phyloP scores from a whole-genome alignment of 2,329 filamentous ascomycete species.

The Pezizomycotina sp. region DNA sequence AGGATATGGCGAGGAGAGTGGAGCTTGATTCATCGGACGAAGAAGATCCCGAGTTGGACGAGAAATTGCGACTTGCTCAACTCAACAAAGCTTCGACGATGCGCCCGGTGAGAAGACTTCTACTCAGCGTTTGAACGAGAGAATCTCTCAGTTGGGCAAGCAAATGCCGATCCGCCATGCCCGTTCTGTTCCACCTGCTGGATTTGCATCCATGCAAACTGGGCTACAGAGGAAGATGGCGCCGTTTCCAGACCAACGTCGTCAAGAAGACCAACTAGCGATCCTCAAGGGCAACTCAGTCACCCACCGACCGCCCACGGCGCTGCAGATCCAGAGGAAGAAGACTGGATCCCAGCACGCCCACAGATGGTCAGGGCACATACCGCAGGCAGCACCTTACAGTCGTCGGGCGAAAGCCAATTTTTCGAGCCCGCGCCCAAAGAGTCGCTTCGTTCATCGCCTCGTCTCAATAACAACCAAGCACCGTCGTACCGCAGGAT shows the following conservation, averaged over 20 bases:
- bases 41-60: conserved; percentile 17
- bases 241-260: not conserved
- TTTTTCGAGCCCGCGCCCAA: no score
- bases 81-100: conserved; percentile 37
- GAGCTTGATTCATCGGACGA: conserved; percentile 35
- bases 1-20: conserved; percentile 30
- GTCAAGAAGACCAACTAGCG: conserved; percentile 12
- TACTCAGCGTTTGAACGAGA: conserved; percentile 83
- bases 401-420: no score
- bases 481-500: no score
- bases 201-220: conserved; percentile 27
- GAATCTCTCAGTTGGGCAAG: conserved; percentile 60
- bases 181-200: conserved; percentile 32
- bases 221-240: conserved; percentile 39
- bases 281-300: conserved; percentile 9
- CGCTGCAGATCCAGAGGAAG: conserved; percentile 12
- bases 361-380: conserved; percentile 1
- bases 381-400: not conserved
- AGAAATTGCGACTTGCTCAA: conserved; percentile 24
- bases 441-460: no score
- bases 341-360: conserved; percentile 15
- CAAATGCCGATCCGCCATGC: conserved; percentile 34
- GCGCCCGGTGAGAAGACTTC: conserved; percentile 61
- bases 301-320: conserved; percentile 2
- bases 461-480: no score